Conservation (phyloP, 2,329 filamentous ascomycete genomes). For the Diaporthe destruens region DNA sequence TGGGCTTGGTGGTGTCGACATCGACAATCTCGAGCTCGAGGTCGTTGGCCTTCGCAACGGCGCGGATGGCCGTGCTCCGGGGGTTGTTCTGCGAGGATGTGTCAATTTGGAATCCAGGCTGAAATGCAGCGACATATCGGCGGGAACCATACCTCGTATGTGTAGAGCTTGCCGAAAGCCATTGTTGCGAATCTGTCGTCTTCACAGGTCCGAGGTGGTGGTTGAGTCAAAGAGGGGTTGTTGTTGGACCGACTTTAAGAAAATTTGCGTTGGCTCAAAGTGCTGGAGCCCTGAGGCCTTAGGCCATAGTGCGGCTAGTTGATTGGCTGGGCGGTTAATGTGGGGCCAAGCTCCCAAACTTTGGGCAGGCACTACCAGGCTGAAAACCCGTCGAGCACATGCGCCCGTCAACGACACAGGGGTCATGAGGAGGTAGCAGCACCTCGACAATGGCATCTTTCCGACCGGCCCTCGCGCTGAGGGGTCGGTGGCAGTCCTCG, state of each 20-base stretch:
- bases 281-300: too few species aligned
- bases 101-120: background rate
- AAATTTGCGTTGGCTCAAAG: conserved; percentile 3
- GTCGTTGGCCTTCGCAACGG: conserved; percentile 97
- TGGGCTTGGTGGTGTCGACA: conserved; percentile 74
- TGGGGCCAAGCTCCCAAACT: background rate
- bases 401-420: conserved; percentile 29
- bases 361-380: conserved; percentile 3
- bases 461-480: conserved; percentile 40
- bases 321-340: conserved; percentile 12
- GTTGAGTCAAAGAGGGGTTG: conserved; percentile 43
- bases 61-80: conserved; percentile 88
- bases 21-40: conserved; percentile 90
- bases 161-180: conserved; percentile 98
- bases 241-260: conserved; percentile 27
- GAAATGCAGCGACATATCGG: too few species aligned
- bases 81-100: conserved; percentile 77
- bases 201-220: conserved; percentile 41
- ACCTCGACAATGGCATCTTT: conserved; percentile 41
- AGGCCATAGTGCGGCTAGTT: background rate
- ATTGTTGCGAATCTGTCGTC: conserved; percentile 69
- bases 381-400: conserved; percentile 27
- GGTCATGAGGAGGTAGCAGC: conserved; percentile 41
- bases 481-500: conserved; percentile 38
- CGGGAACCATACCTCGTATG: conserved; percentile 73